Evolutionary conservation across 306 rosid species (phyloP), one percentile per base, ranked within the genome.

Genomic region (Sicyos edulis): DNA sequence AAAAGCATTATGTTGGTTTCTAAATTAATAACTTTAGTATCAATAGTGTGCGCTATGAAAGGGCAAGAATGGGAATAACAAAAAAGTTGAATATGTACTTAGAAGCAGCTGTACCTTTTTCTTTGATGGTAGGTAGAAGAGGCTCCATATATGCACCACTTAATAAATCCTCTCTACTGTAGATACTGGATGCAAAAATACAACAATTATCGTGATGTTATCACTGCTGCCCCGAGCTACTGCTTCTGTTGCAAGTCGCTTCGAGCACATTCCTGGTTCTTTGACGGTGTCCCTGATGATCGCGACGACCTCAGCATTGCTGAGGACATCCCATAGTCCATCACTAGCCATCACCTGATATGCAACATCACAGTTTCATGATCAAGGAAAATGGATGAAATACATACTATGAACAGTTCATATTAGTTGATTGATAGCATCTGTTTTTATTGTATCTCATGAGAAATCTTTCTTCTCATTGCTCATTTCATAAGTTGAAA

Each of bases 191-290:
- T 84, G 84, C 47, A 93, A 72, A 77, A 93, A 93, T 67, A 88
- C 84, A 10, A 93, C 92, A 19, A 93, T 86, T 56, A 88, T 97
- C 8, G 98, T 90, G 65, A 90, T 82, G 82, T 90, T 93, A 70
- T 93, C 98, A 74, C 82, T 88, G 84, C 97, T 90, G 49, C 97
- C 98, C 26, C 97, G 93, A 55, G 80, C 96, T 7, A 82, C 91
- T 15, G 98, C 98, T 81, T 93, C 96, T 0, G 89, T 93, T 3
- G 92, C 97, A 82, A 93, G 74, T 80, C 98, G 82, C 86, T 90
- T 93, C 12, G 98, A 87, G 80, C 98, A 93, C 98, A 93, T 88
- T 65, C 85, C 90, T 1, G 97, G 86, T 80, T 93, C 98, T 80
- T 93, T 93, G 17, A 93, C 97, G 0, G 98, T 93, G 81, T 88